Percentiles rank a stretch among this genome's conserved stretches.
phyloP scores from a whole-genome alignment of 306 rosid genomes.

The Cicer arietinum region DNA sequence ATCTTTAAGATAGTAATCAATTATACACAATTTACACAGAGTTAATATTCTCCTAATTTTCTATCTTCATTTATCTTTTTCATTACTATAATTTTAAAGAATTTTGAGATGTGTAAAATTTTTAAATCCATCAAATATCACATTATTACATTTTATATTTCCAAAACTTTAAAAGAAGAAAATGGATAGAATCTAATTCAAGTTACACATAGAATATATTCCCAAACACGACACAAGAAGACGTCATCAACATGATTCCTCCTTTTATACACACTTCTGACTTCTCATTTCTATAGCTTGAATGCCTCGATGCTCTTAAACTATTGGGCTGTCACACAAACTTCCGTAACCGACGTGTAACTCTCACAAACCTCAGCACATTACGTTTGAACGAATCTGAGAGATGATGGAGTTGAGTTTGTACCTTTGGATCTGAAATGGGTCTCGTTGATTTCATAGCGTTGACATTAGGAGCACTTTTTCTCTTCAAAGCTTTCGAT shows the following conservation, averaged over 20 bases:
- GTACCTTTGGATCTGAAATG: slow-evolving; percentile 70
- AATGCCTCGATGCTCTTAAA: slow-evolving; percentile 20
- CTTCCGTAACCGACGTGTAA: slow-evolving; percentile 19
- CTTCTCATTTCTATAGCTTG: background rate
- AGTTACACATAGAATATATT: too few species aligned
- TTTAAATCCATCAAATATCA: too few species aligned
- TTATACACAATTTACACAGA: too few species aligned
- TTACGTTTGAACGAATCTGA: slow-evolving; percentile 52
- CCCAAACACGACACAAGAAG: background rate
- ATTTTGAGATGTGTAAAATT: too few species aligned
- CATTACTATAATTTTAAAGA: too few species aligned
- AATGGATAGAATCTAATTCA: too few species aligned
- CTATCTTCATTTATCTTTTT: too few species aligned
- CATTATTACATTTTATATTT: too few species aligned
- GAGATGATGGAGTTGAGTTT: slow-evolving; percentile 21
- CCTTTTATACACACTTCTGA: too few species aligned
- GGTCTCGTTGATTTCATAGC: slow-evolving; percentile 51
- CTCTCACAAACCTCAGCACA: slow-evolving; percentile 47
- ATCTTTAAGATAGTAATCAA: too few species aligned
- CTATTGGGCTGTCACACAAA: slow-evolving; percentile 44
- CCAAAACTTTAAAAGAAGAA: too few species aligned
- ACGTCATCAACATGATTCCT: background rate
- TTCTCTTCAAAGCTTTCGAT: slow-evolving; percentile 49
- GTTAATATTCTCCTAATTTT: too few species aligned
- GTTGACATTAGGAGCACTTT: slow-evolving; percentile 36